Percentiles rank a stretch among this genome's conserved stretches.
These are phyloP conservation scores for Kockiozyma suomiensis DNA, from an alignment of 805 yeast genomes.

Conservation along the genomic window DNA sequence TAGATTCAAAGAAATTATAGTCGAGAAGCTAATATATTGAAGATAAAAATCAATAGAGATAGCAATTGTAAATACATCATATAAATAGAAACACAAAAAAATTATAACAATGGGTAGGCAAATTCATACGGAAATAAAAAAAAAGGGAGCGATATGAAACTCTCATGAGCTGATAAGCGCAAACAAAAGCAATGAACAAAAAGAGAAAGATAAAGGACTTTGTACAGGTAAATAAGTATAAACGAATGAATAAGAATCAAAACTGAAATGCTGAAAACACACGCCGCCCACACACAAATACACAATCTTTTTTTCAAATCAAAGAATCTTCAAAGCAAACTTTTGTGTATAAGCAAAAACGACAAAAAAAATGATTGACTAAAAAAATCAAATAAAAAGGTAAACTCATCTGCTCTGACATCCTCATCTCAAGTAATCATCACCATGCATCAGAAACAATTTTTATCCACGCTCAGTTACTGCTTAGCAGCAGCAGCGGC, in stretches of 20 bases:
- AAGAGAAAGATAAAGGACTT: not conserved
- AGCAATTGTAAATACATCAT: too few species aligned
- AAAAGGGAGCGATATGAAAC: not conserved
- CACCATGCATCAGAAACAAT: not conserved
- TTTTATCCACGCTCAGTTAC: not conserved
- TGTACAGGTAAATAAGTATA: slow-evolving; percentile 1
- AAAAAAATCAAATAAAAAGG: not conserved
- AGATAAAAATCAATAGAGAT: too few species aligned
- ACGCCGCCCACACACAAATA: not conserved
- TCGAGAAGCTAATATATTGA: too few species aligned
- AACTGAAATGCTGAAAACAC: not conserved
- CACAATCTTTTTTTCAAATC: not conserved
- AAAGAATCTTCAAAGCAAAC: slow-evolving; percentile 3
- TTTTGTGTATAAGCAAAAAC: slow-evolving; percentile 3
- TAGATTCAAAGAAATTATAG: too few species aligned
- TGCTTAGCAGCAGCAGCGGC: not conserved
- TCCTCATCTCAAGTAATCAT: not conserved
- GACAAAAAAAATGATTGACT: not conserved
- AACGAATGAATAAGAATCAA: not conserved
- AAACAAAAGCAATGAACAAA: not conserved
- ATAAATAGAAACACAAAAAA: not conserved
- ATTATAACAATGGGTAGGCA: not conserved
- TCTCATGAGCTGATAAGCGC: not conserved
- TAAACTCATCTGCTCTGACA: not conserved
- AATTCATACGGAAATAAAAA: not conserved